Evolutionary conservation across 1,139 yeast genomes (phyloP).

Genomic region (Pichia sp.): DNA sequence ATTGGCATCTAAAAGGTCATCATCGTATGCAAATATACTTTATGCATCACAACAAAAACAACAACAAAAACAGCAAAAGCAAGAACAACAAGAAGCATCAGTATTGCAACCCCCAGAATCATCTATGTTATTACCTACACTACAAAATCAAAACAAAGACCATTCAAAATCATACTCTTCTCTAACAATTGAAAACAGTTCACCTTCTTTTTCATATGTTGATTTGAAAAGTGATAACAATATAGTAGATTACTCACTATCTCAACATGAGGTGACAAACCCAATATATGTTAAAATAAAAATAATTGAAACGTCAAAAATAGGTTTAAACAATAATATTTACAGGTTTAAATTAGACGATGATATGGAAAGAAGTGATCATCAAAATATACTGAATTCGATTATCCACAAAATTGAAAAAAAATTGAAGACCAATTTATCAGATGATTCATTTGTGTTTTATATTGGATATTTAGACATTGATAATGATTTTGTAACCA

Average conservation of each 20-base stretch:
- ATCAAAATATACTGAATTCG: not conserved
- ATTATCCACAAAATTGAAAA: not conserved
- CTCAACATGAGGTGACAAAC: not conserved
- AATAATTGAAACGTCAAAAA: conserved; percentile 14
- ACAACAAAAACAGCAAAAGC: not conserved
- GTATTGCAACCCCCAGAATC: not conserved
- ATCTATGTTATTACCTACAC: not conserved
- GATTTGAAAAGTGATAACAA: conserved; percentile 1
- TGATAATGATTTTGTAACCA: conserved; percentile 29
- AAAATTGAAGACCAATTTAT: conserved; percentile 5
- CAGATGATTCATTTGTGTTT: conserved; percentile 12
- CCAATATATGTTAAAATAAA: conserved; percentile 16
- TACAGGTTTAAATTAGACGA: conserved; percentile 20
- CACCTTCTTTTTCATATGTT: conserved; percentile 1
- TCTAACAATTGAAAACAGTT: not conserved
- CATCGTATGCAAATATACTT: conserved; percentile 5
- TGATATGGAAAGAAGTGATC: not conserved
- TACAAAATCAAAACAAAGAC: not conserved
- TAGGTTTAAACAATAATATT: conserved; percentile 22
- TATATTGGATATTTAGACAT: conserved; percentile 32
- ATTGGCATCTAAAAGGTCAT: conserved; percentile 5
- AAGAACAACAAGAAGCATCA: not conserved
- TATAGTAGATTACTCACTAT: not conserved
- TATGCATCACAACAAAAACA: not conserved
- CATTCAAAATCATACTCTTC: not conserved